phyloP scores from a whole-genome alignment of 768 basidiomycete species.

The Mycena sanguinolenta region DNA sequence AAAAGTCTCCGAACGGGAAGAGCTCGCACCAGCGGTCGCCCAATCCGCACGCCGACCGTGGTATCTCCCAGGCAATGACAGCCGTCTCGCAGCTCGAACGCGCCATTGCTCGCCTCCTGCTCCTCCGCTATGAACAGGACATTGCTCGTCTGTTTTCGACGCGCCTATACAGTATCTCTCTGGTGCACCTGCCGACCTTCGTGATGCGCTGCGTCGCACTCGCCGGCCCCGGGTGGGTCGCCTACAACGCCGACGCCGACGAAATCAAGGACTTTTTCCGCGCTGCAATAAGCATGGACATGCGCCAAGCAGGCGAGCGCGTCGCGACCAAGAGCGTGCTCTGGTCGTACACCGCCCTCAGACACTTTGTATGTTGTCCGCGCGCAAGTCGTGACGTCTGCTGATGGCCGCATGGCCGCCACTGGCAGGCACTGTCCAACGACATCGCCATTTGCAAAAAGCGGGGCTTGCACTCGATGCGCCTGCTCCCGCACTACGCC shows the following conservation, averaged over 20 bases:
- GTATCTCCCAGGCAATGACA: constrained; percentile 67
- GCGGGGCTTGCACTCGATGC: constrained; percentile 76
- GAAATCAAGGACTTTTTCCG: constrained; percentile 84
- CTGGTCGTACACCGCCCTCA: constrained; percentile 83
- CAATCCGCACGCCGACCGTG: constrained; percentile 66
- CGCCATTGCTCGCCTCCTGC: constrained; percentile 74
- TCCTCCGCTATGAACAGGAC: constrained; percentile 81
- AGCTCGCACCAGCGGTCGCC: constrained; percentile 48
- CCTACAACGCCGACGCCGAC: constrained; percentile 74
- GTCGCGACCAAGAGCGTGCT: constrained; percentile 85
- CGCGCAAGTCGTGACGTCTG: background rate
- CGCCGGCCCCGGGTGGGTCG: constrained; percentile 77
- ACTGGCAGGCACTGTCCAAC: constrained; percentile 65
- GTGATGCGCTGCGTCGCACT: constrained; percentile 74
- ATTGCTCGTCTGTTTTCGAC: constrained; percentile 82
- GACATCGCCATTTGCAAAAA: constrained; percentile 74
- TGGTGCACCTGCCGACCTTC: constrained; percentile 76
- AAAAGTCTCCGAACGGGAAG: constrained; percentile 50
- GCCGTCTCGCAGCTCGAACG: constrained; percentile 78
- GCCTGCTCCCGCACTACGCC: constrained; percentile 71
- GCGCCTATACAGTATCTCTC: constrained; percentile 72
- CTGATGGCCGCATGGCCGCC: too few relatives aligned
- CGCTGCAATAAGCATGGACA: constrained; percentile 78
- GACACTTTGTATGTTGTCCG: constrained; percentile 65
- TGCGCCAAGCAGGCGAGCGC: constrained; percentile 82